A percentile compares a stretch with the other conserved stretches of the same genome.
Conservation (phyloP, 1,284 basidiomycete genomes). For the Cutaneotrichosporon cavernicola region DNA sequence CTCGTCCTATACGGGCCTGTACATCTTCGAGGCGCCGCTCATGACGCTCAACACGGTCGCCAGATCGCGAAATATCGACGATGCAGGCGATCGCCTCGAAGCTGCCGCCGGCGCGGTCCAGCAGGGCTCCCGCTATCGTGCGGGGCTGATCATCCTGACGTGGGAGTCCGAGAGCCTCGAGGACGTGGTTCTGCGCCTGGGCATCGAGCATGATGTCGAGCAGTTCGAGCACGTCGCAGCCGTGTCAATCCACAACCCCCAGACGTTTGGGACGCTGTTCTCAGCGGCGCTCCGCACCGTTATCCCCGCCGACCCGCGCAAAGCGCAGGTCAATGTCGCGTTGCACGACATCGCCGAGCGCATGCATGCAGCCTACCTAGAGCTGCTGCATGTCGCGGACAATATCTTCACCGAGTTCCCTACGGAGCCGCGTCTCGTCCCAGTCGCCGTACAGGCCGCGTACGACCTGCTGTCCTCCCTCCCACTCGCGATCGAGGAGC, state of each 20-base stretch:
- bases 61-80: slow-evolving; percentile 28
- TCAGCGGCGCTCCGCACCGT: slow-evolving; percentile 18
- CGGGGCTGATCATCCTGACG: slow-evolving; percentile 38
- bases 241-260: slow-evolving; percentile 32
- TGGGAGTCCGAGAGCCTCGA: slow-evolving; percentile 44
- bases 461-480: slow-evolving; percentile 11
- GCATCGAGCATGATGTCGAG: slow-evolving; percentile 27
- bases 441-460: background rate
- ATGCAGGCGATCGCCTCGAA: slow-evolving; percentile 37
- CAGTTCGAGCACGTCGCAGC: slow-evolving; percentile 30
- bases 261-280: slow-evolving; percentile 38
- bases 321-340: slow-evolving; percentile 28
- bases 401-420: slow-evolving; percentile 17
- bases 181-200: slow-evolving; percentile 34
- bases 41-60: slow-evolving; percentile 13
- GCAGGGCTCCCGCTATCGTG: slow-evolving; percentile 28
- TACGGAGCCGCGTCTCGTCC: background rate
- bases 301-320: slow-evolving; percentile 23
- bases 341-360: slow-evolving; percentile 24
- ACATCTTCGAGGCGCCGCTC: slow-evolving; percentile 40
- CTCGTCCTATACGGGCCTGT: slow-evolving; percentile 30
- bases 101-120: slow-evolving; percentile 24
- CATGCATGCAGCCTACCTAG: slow-evolving; percentile 24
- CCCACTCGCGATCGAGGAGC: background rate
- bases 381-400: slow-evolving; percentile 24